Percentiles rank a stretch among this genome's conserved stretches.
Evolutionary conservation across 257 asterid genomes (phyloP).

Genomic region (Jasminum sambac): DNA sequence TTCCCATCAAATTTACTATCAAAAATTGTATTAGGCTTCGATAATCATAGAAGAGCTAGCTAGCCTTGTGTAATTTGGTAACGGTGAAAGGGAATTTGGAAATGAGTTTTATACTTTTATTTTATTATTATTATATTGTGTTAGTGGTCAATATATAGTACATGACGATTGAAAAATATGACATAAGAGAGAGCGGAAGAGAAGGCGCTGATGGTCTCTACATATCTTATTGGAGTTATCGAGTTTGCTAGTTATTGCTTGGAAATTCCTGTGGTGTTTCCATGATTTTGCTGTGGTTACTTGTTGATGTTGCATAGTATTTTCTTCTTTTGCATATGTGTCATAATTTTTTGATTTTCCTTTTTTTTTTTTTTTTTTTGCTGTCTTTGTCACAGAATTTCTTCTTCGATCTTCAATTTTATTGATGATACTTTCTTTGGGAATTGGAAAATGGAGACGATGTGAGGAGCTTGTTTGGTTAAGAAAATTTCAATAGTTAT

Average conservation of each 20-base stretch:
- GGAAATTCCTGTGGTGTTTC: constrained; percentile 22
- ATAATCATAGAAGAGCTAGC: constrained; percentile 16
- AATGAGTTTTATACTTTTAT: neutral
- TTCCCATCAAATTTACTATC: constrained; percentile 57
- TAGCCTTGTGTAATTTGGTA: constrained; percentile 10
- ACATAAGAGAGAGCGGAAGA: neutral
- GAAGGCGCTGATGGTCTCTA: constrained; percentile 7
- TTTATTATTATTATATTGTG: too few relatives aligned
- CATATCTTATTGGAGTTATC: constrained; percentile 15
- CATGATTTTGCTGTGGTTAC: constrained; percentile 9
- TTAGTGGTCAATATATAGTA: too few relatives aligned
- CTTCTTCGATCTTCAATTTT: too few relatives aligned
- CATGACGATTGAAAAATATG: too few relatives aligned
- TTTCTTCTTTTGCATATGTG: neutral
- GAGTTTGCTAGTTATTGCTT: neutral
- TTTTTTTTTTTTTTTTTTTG: neutral
- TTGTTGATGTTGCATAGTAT: neutral
- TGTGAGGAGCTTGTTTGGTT: too few relatives aligned
- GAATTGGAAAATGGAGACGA: too few relatives aligned
- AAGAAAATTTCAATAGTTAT: too few relatives aligned
- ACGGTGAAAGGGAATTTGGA: neutral
- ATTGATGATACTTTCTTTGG: too few relatives aligned
- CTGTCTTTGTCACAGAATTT: too few relatives aligned
- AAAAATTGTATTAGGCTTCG: constrained; percentile 7
- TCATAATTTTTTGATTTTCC: neutral